phyloP scores from a whole-genome alignment of 1,284 basidiomycete species.

The Caloboletus inedulis region DNA sequence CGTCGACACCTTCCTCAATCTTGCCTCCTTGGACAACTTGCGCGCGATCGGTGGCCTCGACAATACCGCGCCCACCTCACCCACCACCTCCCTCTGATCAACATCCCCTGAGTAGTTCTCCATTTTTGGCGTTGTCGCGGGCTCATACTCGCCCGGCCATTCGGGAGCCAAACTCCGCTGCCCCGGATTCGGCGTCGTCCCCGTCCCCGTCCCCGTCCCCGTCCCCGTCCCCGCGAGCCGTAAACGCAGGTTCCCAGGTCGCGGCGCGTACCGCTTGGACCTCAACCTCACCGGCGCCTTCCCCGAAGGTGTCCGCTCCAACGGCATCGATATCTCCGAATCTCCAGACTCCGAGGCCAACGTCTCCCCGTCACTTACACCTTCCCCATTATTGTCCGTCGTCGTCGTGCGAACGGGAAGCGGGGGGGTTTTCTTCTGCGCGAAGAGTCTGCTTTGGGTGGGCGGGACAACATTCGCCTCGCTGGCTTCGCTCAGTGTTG shows the following conservation, averaged over 20 bases:
- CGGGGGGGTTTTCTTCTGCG: slow-evolving; percentile 40
- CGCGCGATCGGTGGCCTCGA: slow-evolving; percentile 38
- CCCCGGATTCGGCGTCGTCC: slow-evolving; percentile 38
- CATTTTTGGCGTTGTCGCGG: slow-evolving; percentile 52
- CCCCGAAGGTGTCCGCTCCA: slow-evolving; percentile 33
- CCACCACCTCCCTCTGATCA: not conserved
- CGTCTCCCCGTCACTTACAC: slow-evolving; percentile 33
- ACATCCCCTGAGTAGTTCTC: slow-evolving; percentile 42
- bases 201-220: slow-evolving; percentile 1
- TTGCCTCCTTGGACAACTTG: slow-evolving; percentile 45
- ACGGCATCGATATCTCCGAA: slow-evolving; percentile 40
- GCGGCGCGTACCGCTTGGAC: slow-evolving; percentile 46
- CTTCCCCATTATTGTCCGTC: not conserved
- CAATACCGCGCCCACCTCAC: slow-evolving; percentile 10
- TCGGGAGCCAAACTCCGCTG: slow-evolving; percentile 44
- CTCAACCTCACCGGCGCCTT: slow-evolving; percentile 41
- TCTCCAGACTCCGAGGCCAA: slow-evolving; percentile 31
- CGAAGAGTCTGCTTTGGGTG: slow-evolving; percentile 27
- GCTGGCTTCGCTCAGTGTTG: slow-evolving; percentile 35
- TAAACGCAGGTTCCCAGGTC: slow-evolving; percentile 47
- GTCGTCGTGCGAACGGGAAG: slow-evolving; percentile 17
- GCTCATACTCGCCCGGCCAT: slow-evolving; percentile 53
- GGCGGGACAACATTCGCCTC: slow-evolving; percentile 18
- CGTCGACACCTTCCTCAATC: slow-evolving; percentile 47
- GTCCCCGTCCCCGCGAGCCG: slow-evolving; percentile 20